Evolutionary conservation across 768 basidiomycete species (phyloP), one percentile per base, ranked within the genome.

Genomic region (Plicaturopsis crispa): DNA sequence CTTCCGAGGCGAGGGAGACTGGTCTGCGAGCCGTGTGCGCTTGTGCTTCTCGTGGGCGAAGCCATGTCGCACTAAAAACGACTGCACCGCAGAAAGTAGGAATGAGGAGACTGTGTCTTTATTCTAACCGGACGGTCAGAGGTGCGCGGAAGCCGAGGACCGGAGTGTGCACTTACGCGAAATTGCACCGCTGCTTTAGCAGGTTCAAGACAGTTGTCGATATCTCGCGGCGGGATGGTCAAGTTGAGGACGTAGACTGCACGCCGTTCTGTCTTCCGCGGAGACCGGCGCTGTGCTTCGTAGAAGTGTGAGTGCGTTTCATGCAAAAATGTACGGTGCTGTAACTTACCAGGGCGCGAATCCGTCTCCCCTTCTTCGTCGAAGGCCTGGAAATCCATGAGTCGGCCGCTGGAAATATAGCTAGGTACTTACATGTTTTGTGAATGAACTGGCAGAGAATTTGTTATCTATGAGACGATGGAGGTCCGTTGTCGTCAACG

Each of bases 181-280:
- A 93, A 65, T 39, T 81, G 73, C 22, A 92, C 66, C 4, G 63
- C 51, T 4, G 65, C 62, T 62, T 92, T 93, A 13, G 74, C 64
- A n/a, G 91, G 88, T 46, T 87, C 89, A 20, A 91, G 52, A 42
- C 77, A 76, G 40, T 84, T 82, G 51, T 96, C 90, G 6, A 96
- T 65, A 19, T 78, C 64, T 18, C 64, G 60, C 3, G 77, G 61
- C 31, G 88, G 78, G 14, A 92, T 60, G 6, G 63, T 67, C 42
- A 98, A 52, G 52, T 87, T 80, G 33, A 98, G 63, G 33, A 91
- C 82, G 55, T 86, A 97, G 43, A 91, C 76, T 4, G 91, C 80
- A 55, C 75, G 76, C 57, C 78, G 80, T 52, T 90, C 88, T 17
- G 63, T 57, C 59, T 86, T 90, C 28, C 83, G 77, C 22, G 90